Evolutionary conservation across 225 moss, liverwort and hornwort species (phyloP).

Genomic region (Asterella californica): DNA sequence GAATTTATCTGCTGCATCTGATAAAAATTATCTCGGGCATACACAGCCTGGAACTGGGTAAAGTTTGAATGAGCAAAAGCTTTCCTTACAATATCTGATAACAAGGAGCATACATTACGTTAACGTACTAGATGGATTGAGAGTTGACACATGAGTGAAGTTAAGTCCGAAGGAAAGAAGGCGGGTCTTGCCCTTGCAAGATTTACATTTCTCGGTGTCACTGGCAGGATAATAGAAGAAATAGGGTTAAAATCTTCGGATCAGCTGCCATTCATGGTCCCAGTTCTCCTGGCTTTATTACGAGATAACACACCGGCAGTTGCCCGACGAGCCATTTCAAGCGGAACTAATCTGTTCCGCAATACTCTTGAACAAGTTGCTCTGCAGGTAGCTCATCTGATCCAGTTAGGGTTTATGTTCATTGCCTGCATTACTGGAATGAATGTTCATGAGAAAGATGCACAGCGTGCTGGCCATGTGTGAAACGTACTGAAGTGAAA

Average conservation of each 20-base stretch:
- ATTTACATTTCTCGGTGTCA: constrained; percentile 24
- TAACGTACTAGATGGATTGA: neutral
- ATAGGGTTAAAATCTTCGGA: constrained; percentile 71
- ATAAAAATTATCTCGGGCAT: neutral
- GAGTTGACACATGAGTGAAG: neutral
- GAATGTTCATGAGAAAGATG: neutral
- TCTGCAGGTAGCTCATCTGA: constrained; percentile 52
- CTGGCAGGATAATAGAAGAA: constrained; percentile 88
- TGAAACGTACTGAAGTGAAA: neutral
- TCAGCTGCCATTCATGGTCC: constrained; percentile 74
- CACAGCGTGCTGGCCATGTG: neutral
- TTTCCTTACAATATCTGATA: neutral
- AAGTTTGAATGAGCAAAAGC: neutral
- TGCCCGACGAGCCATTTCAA: constrained; percentile 87
- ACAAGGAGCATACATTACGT: neutral
- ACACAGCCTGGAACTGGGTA: neutral
- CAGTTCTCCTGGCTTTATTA: constrained; percentile 74
- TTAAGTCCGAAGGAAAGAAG: neutral
- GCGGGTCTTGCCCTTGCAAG: neutral
- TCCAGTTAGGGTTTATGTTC: constrained; percentile 1
- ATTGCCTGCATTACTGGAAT: neutral
- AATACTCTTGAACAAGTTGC: constrained; percentile 83
- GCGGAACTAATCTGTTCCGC: constrained; percentile 85
- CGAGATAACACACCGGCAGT: constrained; percentile 84
- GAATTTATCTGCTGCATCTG: neutral